Evolutionary conservation across 176 grass and related monocot genomes (phyloP), one percentile per base, ranked within the genome.

Genomic region (Elaeis guineensis): DNA sequence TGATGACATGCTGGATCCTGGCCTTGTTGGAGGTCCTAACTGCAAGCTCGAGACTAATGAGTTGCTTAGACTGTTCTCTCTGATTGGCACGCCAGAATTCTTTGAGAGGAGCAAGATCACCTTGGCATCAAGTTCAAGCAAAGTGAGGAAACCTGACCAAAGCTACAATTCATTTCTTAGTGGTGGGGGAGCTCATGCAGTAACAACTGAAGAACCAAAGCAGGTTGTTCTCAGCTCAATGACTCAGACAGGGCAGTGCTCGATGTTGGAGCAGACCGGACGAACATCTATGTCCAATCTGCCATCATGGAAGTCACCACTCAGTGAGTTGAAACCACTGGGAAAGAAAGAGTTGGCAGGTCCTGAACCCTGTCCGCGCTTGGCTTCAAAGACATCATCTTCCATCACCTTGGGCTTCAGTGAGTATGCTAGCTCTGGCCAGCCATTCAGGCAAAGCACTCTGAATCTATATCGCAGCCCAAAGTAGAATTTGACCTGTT

Each of bases 11-110:
- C 4, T 18, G 4, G 18, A 54, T 19, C 52, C 55, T 9, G 63
- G 62, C 9, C 20, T 17, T 23, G 5, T 12, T 50, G n/a, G 19
- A n/a, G 11, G 16, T 0, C 76, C 69, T 0, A 49, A 54, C 51
- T 75, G 80, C 69, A 80, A 73, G 48, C 62, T 78, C 50, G 77
- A 80, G 77, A 84, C 73, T 39, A 80, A 89, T 63, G 73, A 75
- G 29, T 28, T 89, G 59, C 73, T 89, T 56, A 77, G 61, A 57
- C 71, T 77, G 11, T 70, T 80, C 44, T 19, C 56, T 50, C 25
- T 55, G 49, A 71, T 89, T 49, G 66, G 57, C 25, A 84, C 52
- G 5, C 61, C 77, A 0, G 73, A 55, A 4, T 75, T 84, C 80
- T 12, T 64, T 49, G 49, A 71, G 15, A 89, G 77, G 20, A 67